A percentile compares a stretch with the other conserved stretches of the same genome.
phyloP scores from a whole-genome alignment of 2,329 filamentous ascomycete genomes.

The Paramyrothecium sp. region DNA sequence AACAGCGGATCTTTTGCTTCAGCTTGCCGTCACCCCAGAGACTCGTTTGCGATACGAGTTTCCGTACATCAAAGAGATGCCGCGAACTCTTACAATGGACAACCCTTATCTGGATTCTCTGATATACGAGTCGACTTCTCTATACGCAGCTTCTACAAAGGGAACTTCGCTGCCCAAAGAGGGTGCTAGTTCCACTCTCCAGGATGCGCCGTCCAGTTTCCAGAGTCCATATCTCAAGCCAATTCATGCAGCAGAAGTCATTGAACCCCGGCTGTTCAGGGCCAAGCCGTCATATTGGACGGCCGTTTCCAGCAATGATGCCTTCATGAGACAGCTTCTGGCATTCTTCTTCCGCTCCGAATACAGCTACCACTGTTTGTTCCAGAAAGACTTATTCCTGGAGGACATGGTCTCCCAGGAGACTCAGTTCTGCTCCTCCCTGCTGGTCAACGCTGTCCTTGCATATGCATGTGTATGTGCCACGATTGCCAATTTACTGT shows the following conservation, averaged over 20 bases:
- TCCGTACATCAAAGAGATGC: not conserved
- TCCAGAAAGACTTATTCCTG: slow-evolving; percentile 38
- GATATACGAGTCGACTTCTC: not conserved
- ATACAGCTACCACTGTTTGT: slow-evolving; percentile 29
- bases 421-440: slow-evolving; percentile 33
- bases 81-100: not conserved
- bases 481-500: not conserved
- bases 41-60: not conserved
- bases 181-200: not conserved
- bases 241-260: slow-evolving; percentile 30
- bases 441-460: slow-evolving; percentile 33
- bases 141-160: not conserved
- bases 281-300: slow-evolving; percentile 34
- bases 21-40: not conserved
- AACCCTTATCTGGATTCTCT: not conserved
- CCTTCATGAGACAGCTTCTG: slow-evolving; percentile 31
- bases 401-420: slow-evolving; percentile 30
- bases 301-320: slow-evolving; percentile 28
- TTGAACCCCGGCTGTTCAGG: slow-evolving; percentile 28
- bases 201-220: no score
- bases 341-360: slow-evolving; percentile 27
- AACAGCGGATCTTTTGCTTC: not conserved
- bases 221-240: slow-evolving; percentile 29
- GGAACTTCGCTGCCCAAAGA: not conserved
- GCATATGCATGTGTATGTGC: slow-evolving; percentile 3